A percentile compares a stretch with the other conserved stretches of the same genome.
Conservation (phyloP, 345 rosid genomes). For the Gossypium sturtianum region DNA sequence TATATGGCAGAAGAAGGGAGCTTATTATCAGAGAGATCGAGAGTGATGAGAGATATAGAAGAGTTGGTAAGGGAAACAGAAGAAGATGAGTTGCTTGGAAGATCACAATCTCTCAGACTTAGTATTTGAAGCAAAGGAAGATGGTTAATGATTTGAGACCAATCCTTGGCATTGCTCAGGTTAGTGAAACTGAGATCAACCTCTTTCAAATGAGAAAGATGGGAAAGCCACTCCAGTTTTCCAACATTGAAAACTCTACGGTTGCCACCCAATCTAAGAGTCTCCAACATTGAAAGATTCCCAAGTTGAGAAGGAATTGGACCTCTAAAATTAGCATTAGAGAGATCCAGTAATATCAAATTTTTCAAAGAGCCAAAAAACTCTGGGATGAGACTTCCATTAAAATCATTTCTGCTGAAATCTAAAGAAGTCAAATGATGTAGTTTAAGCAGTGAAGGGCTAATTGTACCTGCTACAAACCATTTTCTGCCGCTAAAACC, state of each 20-base stretch:
- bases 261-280: slow-evolving; percentile 28
- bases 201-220: neutral
- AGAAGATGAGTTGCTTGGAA: neutral
- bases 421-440: slow-evolving; percentile 33
- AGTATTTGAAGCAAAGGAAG: slow-evolving; percentile 3
- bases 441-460: slow-evolving; percentile 31
- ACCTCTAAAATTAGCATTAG: slow-evolving; percentile 29
- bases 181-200: neutral
- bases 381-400: slow-evolving; percentile 20
- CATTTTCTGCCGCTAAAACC: neutral
- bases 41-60: neutral
- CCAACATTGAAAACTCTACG: neutral
- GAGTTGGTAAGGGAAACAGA: neutral
- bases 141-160: neutral
- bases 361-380: slow-evolving; percentile 26
- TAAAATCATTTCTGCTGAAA: slow-evolving; percentile 24
- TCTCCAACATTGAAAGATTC: slow-evolving; percentile 35
- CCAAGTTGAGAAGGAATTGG: slow-evolving; percentile 28
- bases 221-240: neutral
- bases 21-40: neutral
- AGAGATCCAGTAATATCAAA: slow-evolving; percentile 36
- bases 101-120: neutral
- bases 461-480: slow-evolving; percentile 35
- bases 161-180: neutral
- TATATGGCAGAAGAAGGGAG: neutral